Evolutionary conservation across 441 rosid species (phyloP).

Genomic region (Adansonia gregorii): DNA sequence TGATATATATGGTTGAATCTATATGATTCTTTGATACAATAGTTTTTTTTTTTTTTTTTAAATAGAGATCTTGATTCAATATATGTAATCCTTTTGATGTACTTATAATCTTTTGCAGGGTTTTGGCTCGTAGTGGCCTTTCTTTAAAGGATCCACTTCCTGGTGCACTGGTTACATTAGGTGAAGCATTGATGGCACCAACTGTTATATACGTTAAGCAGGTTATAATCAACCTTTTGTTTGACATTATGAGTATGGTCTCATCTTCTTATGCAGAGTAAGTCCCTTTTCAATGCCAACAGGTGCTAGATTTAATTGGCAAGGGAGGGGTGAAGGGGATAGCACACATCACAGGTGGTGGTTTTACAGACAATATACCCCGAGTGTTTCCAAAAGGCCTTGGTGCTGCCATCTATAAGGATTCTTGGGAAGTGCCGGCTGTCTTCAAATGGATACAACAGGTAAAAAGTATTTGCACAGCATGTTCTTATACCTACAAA

Average conservation of each 20-base stretch:
- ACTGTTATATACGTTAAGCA: constrained; percentile 86
- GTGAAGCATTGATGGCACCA: constrained; percentile 91
- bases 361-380: constrained; percentile 90
- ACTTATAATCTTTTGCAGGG: constrained; percentile 45
- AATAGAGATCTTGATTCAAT: neutral
- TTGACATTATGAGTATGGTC: neutral
- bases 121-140: constrained; percentile 62
- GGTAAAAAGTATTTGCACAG: constrained; percentile 43
- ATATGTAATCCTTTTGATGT: constrained; percentile 8
- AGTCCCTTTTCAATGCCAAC: neutral
- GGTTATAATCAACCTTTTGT: constrained; percentile 43
- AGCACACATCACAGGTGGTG: constrained; percentile 96
- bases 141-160: constrained; percentile 73
- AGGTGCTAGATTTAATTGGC: constrained; percentile 82
- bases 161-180: constrained; percentile 56
- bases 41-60: neutral
- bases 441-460: constrained; percentile 90
- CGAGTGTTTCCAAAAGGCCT: constrained; percentile 79
- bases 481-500: neutral
- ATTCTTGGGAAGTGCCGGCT: constrained; percentile 76
- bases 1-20: neutral
- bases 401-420: constrained; percentile 65
- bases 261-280: neutral
- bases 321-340: constrained; percentile 91
- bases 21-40: neutral